Evolutionary conservation across 2,329 filamentous ascomycete genomes (phyloP).

Genomic region (Pseudomassariella vexata): DNA sequence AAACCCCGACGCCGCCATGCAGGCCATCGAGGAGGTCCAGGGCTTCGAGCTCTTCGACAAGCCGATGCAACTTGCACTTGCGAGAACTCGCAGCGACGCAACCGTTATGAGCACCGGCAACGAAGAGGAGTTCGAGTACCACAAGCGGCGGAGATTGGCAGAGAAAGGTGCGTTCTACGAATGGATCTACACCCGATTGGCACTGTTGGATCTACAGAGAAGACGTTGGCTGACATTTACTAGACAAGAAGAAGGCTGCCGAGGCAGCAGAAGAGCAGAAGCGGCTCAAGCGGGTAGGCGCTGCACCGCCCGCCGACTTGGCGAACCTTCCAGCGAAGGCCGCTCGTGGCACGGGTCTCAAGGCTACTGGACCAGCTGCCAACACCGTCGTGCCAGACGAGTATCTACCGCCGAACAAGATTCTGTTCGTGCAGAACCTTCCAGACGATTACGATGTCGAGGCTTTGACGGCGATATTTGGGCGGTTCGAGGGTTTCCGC

Average conservation of each 20-base stretch:
- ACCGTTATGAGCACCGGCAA: conserved; percentile 71
- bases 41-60: conserved; percentile 93
- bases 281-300: conserved; percentile 60
- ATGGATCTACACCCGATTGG: background rate
- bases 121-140: conserved; percentile 76
- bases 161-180: conserved; percentile 69
- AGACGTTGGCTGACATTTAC: conserved; percentile 3
- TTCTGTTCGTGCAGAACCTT: conserved; percentile 87
- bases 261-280: conserved; percentile 76
- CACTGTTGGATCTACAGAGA: conserved; percentile 3
- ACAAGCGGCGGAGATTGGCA: conserved; percentile 77
- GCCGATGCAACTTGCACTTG: conserved; percentile 78
- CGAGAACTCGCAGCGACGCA: conserved; percentile 79
- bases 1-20: conserved; percentile 66
- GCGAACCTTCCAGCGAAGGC: conserved; percentile 61
- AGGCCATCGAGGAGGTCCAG: conserved; percentile 82
- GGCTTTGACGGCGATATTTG: conserved; percentile 72
- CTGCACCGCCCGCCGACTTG: conserved; percentile 36
- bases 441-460: conserved; percentile 83
- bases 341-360: conserved; percentile 67
- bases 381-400: conserved; percentile 87
- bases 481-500: conserved; percentile 86
- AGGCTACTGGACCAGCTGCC: conserved; percentile 63
- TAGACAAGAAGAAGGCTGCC: conserved; percentile 72
- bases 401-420: conserved; percentile 96